A percentile compares a stretch with the other conserved stretches of the same genome.
phyloP scores from a whole-genome alignment of 768 basidiomycete genomes.

The Lyophyllum atratum region DNA sequence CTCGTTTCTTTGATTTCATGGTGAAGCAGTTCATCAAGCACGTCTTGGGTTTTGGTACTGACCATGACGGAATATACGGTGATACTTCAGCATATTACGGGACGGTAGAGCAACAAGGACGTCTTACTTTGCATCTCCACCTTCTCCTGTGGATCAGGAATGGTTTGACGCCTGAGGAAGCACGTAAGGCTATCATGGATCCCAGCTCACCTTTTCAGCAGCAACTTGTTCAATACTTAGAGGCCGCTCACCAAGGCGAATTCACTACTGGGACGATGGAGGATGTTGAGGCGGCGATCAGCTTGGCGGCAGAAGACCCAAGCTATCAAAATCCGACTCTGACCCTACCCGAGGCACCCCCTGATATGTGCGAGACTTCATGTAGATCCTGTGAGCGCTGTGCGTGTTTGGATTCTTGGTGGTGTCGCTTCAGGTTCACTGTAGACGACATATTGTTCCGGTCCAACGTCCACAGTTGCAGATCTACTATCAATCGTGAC shows the following conservation, averaged over 20 bases:
- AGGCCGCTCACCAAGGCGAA: constrained; percentile 4
- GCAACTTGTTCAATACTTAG: constrained; percentile 5
- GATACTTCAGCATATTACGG: constrained; percentile 29
- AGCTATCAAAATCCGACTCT: constrained; percentile 15
- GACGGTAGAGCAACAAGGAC: constrained; percentile 32
- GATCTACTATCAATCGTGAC: constrained; percentile 11
- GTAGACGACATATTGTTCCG: constrained; percentile 30
- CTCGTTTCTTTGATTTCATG: background rate
- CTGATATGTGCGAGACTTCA: background rate
- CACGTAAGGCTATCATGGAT: constrained; percentile 5
- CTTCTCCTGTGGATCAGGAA: constrained; percentile 27
- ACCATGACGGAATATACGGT: constrained; percentile 29
- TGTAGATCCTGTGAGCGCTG: constrained; percentile 26
- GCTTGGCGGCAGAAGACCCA: too few relatives aligned
- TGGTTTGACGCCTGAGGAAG: constrained; percentile 10
- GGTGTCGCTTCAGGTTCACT: constrained; percentile 12
- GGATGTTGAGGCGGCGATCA: background rate
- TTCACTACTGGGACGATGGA: background rate
- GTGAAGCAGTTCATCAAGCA: background rate
- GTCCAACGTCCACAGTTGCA: constrained; percentile 32
- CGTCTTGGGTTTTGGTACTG: constrained; percentile 18
- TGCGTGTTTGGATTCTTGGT: constrained; percentile 10
- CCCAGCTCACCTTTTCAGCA: constrained; percentile 4
- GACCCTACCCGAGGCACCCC: constrained; percentile 25
- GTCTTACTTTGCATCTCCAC: constrained; percentile 30